Conservation (phyloP, 345 rosid species). For the Physaria fendleri region DNA sequence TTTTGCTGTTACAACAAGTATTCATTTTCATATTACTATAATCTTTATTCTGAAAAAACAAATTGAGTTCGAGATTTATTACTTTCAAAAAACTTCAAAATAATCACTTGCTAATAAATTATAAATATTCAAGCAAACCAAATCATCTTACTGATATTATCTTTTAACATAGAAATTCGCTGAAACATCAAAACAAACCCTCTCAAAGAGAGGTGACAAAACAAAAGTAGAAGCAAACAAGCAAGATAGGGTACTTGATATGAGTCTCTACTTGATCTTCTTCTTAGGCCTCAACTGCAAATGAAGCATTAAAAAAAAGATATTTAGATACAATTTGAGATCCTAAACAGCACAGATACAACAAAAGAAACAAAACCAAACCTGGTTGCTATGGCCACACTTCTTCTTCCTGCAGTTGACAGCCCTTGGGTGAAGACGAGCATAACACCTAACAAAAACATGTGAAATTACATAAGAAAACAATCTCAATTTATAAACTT, state of each 20-base stretch:
- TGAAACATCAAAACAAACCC: slow-evolving; percentile 12
- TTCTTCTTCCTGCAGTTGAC: slow-evolving; percentile 98
- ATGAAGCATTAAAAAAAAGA: background rate
- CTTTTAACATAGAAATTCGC: slow-evolving; percentile 15
- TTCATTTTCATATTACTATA: too few species aligned
- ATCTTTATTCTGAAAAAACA: too few species aligned
- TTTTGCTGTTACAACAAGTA: too few species aligned
- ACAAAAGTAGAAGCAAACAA: background rate
- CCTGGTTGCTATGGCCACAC: slow-evolving; percentile 99
- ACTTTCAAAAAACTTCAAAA: too few species aligned
- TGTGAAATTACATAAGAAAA: background rate
- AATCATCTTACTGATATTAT: slow-evolving; percentile 15
- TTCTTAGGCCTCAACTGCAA: slow-evolving; percentile 98
- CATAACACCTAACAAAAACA: slow-evolving; percentile 52
- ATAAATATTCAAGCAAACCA: too few species aligned
- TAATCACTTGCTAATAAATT: too few species aligned
- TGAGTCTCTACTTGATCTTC: slow-evolving; percentile 60
- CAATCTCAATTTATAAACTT: background rate
- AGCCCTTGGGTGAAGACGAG: slow-evolving; percentile 93
- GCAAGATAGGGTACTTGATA: background rate
- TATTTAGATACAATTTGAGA: background rate
- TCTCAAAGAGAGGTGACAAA: background rate
- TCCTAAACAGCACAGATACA: background rate
- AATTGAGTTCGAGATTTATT: too few species aligned
- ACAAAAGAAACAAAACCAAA: slow-evolving; percentile 3